These are phyloP conservation scores for Diplodia sapinea DNA, from an alignment of 2,329 filamentous ascomycete species.

Conservation along the genomic window DNA sequence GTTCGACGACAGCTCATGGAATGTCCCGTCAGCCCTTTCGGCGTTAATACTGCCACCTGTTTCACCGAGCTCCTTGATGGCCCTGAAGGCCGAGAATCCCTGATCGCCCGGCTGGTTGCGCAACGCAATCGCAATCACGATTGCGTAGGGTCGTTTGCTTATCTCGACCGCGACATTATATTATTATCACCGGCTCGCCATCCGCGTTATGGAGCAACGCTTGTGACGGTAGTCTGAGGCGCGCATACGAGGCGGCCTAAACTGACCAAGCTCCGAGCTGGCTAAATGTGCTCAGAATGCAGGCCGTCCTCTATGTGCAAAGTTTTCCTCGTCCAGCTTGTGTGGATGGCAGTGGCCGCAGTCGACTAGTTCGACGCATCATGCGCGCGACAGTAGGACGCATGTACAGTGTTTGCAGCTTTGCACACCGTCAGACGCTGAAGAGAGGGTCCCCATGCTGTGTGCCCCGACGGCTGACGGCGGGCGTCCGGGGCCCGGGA, in stretches of 20 bases:
- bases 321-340: constrained; percentile 15
- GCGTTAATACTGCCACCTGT: not conserved
- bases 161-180: constrained; percentile 18
- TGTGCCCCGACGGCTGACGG: constrained; percentile 5
- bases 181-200: not conserved
- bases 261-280: not conserved
- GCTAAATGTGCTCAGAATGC: not conserved
- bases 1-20: constrained; percentile 1
- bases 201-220: constrained; percentile 11
- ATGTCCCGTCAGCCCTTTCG: constrained; percentile 12
- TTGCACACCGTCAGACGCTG: constrained; percentile 29
- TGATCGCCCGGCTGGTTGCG: constrained; percentile 22
- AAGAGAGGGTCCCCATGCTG: constrained; percentile 15
- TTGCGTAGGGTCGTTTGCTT: constrained; percentile 25
- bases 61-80: not conserved
- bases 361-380: constrained; percentile 1
- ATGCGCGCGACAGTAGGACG: constrained; percentile 15
- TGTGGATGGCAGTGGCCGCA: constrained; percentile 10
- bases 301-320: not conserved
- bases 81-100: constrained; percentile 8
- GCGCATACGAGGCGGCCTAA: constrained; percentile 6
- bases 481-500: not conserved
- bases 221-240: constrained; percentile 1
- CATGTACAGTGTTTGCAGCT: constrained; percentile 29
- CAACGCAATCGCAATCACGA: constrained; percentile 13